Evolutionary conservation across 192 early-diverging fungal genomes (phyloP).

Genomic region (Thamnidium elegans): DNA sequence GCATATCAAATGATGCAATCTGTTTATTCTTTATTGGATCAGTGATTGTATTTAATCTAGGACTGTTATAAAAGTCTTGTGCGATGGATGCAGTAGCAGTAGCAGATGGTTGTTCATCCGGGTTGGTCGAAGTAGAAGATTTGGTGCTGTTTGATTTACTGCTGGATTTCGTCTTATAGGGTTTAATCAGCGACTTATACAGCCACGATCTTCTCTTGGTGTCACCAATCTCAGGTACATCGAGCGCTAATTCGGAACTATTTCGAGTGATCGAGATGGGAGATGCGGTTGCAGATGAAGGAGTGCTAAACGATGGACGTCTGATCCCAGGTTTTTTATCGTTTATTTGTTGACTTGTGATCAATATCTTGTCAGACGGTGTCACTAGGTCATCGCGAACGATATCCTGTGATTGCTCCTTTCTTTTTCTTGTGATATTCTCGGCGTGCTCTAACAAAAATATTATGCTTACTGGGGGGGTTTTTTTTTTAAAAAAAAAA

Average conservation of each 20-base stretch:
- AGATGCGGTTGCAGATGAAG: background rate
- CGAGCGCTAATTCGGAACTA: too few species aligned
- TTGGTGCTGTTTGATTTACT: background rate
- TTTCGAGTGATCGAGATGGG: too few species aligned
- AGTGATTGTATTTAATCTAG: too few species aligned
- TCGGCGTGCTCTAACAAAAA: too few species aligned
- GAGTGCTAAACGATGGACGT: background rate
- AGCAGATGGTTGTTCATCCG: background rate
- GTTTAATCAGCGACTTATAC: constrained; percentile 7
- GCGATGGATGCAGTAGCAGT: background rate
- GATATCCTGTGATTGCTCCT: background rate
- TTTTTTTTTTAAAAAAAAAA: too few species aligned
- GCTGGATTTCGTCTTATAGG: background rate
- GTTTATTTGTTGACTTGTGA: background rate
- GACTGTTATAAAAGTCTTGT: background rate
- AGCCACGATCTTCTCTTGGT: constrained; percentile 4
- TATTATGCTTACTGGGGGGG: too few species aligned
- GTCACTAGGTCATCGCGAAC: background rate
- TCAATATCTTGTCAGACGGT: background rate
- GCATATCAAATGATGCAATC: too few species aligned
- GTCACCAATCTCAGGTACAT: background rate
- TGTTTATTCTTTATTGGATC: too few species aligned
- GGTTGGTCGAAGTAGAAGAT: background rate
- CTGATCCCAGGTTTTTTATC: background rate
- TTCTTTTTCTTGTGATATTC: constrained; percentile 6